Percentiles rank a stretch among this genome's conserved stretches.
phyloP scores from a whole-genome alignment of 2,329 filamentous ascomycete species.

The Ophiocordyceps robertsii region DNA sequence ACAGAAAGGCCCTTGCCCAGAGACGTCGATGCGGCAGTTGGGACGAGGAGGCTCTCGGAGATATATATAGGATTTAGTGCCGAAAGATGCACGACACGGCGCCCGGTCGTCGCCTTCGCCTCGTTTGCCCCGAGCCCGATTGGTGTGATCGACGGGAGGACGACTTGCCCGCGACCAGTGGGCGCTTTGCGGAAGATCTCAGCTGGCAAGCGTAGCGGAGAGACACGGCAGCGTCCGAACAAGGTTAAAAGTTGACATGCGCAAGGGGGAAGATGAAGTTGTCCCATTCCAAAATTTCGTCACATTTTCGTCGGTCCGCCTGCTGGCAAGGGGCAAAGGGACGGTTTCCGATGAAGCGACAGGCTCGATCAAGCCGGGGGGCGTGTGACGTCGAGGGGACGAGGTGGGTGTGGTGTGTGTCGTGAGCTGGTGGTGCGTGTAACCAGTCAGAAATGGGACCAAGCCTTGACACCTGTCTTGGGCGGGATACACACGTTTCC shows the following conservation, averaged over 20 bases:
- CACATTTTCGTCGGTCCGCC: conserved; percentile 1
- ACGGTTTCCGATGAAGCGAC: neutral
- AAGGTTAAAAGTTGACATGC: neutral
- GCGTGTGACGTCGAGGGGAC: neutral
- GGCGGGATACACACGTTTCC: neutral
- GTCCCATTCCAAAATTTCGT: neutral
- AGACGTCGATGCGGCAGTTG: neutral
- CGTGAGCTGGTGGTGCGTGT: neutral
- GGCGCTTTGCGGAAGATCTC: neutral
- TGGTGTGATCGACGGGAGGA: neutral
- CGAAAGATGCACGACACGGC: neutral
- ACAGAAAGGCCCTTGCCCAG: too few relatives aligned
- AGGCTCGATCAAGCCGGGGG: neutral
- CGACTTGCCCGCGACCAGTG: neutral
- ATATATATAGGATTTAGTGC: neutral
- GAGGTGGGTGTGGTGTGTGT: neutral
- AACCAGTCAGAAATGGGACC: neutral
- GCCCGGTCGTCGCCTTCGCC: neutral
- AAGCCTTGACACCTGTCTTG: neutral
- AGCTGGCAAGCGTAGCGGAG: neutral
- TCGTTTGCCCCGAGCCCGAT: neutral
- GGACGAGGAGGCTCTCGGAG: neutral
- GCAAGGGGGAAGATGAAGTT: neutral
- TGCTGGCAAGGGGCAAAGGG: neutral
- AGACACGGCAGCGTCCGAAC: neutral